phyloP scores from a whole-genome alignment of 2,329 filamentous ascomycete genomes.

The Tolypocladium tundrense region DNA sequence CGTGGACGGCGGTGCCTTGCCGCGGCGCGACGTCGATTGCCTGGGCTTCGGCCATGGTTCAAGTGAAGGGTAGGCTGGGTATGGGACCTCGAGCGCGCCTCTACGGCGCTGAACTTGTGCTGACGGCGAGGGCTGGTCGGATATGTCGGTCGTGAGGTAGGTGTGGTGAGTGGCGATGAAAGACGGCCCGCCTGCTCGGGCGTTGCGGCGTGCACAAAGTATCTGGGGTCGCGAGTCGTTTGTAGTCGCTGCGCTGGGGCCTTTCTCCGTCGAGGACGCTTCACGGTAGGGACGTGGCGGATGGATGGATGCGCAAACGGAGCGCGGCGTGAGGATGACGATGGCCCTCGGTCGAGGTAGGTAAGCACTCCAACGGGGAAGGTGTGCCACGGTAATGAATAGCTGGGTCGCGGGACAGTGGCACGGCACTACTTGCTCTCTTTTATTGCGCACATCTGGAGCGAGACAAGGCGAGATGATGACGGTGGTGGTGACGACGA shows the following conservation, averaged over 20 bases:
- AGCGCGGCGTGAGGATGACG: background rate
- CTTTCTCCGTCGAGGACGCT: background rate
- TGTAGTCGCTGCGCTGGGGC: background rate
- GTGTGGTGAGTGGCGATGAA: background rate
- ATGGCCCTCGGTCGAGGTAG: background rate
- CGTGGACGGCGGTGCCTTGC: background rate
- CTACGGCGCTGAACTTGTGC: too few species aligned
- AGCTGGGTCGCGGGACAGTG: background rate
- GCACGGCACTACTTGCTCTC: background rate
- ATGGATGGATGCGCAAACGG: background rate
- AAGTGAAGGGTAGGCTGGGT: background rate
- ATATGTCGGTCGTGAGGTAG: background rate
- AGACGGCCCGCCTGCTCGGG: background rate
- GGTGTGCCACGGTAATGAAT: background rate
- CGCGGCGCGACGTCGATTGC: constrained; percentile 7
- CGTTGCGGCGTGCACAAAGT: background rate
- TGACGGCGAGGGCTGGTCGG: background rate
- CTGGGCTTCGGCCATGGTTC: constrained; percentile 9
- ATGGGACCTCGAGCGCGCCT: background rate
- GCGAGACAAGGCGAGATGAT: background rate
- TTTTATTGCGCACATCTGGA: background rate
- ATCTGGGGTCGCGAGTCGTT: background rate
- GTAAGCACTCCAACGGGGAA: background rate
- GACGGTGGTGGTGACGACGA: background rate
- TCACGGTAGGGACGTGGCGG: background rate